Conservation (phyloP, 1,284 basidiomycete species). For the Sporisorium sorghi region DNA sequence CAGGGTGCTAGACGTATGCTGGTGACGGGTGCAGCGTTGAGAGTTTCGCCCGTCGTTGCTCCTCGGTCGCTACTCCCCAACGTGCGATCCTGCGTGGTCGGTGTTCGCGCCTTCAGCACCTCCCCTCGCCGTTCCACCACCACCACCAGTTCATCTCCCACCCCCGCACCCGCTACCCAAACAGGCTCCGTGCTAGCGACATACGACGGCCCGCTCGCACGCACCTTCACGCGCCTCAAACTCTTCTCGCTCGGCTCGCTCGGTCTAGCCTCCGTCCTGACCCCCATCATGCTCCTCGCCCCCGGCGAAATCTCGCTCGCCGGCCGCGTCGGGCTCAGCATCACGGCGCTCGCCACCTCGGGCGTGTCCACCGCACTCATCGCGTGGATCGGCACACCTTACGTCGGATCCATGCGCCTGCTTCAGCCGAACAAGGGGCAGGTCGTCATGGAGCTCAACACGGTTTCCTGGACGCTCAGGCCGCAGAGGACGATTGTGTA, state of each 20-base stretch:
- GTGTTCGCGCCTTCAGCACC: constrained; percentile 9
- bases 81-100: background rate
- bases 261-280: constrained; percentile 77
- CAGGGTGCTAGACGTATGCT: background rate
- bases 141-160: background rate
- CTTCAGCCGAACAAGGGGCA: background rate
- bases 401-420: constrained; percentile 72
- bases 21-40: background rate
- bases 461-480: constrained; percentile 76
- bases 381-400: constrained; percentile 76
- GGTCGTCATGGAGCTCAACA: constrained; percentile 72
- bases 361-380: constrained; percentile 80
- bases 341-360: constrained; percentile 79
- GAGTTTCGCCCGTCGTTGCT: background rate
- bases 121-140: no score
- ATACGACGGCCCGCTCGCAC: constrained; percentile 76
- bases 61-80: background rate
- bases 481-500: constrained; percentile 78
- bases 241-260: constrained; percentile 85
- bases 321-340: constrained; percentile 78
- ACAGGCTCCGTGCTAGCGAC: constrained; percentile 36
- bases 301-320: constrained; percentile 79
- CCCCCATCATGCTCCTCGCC: constrained; percentile 83
- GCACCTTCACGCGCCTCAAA: constrained; percentile 81
- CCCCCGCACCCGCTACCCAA: background rate